These are phyloP conservation scores for Clavispora asparagi DNA, from an alignment of 805 yeast genomes.

Conservation along the genomic window DNA sequence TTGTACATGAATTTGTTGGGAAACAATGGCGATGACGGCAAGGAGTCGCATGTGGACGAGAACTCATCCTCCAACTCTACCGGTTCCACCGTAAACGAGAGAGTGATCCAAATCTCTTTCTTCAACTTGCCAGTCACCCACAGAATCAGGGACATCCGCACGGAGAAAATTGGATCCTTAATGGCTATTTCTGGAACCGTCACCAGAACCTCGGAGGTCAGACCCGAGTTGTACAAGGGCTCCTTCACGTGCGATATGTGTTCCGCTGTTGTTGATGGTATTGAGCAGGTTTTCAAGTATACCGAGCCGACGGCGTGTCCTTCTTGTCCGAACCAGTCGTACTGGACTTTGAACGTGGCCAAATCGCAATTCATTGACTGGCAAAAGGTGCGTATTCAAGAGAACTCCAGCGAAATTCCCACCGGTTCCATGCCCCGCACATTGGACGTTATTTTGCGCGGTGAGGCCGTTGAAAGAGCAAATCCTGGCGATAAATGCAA, in stretches of 20 bases:
- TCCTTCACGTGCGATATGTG: slow-evolving; percentile 88
- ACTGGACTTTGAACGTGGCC: slow-evolving; percentile 78
- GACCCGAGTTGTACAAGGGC: slow-evolving; percentile 88
- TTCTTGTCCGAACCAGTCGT: slow-evolving; percentile 77
- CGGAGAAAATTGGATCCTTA: slow-evolving; percentile 82
- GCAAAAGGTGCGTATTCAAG: slow-evolving; percentile 95
- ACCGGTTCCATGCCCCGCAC: slow-evolving; percentile 99
- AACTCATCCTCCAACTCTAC: slow-evolving; percentile 34
- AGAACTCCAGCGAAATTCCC: slow-evolving; percentile 93
- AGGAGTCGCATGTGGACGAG: slow-evolving; percentile 20
- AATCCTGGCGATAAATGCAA: slow-evolving; percentile 96
- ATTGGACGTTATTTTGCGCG: slow-evolving; percentile 84
- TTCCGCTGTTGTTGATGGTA: slow-evolving; percentile 76
- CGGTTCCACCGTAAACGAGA: slow-evolving; percentile 50
- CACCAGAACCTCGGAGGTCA: slow-evolving; percentile 91
- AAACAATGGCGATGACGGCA: slow-evolving; percentile 23
- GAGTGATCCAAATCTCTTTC: slow-evolving; percentile 85
- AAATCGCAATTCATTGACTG: slow-evolving; percentile 90
- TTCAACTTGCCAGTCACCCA: slow-evolving; percentile 78
- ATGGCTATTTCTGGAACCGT: slow-evolving; percentile 90
- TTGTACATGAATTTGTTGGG: slow-evolving; percentile 42
- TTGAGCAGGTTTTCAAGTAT: slow-evolving; percentile 88
- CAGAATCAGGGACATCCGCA: slow-evolving; percentile 83
- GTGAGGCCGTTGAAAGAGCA: slow-evolving; percentile 91
- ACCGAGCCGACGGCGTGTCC: slow-evolving; percentile 95